These are phyloP conservation scores for Monosporozyma aquatica DNA, from an alignment of 805 yeast species.

Conservation along the genomic window DNA sequence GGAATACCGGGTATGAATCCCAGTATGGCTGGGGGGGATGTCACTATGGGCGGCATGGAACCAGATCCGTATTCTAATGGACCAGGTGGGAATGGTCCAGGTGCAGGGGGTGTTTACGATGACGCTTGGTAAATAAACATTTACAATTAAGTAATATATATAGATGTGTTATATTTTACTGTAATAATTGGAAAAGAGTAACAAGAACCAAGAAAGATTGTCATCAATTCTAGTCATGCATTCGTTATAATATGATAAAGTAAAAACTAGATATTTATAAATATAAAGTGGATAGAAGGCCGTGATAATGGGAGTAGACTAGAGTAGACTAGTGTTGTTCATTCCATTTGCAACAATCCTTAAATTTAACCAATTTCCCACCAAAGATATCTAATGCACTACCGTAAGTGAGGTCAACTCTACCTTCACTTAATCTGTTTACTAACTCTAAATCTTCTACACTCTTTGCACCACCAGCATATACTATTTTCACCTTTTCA, in stretches of 20 bases:
- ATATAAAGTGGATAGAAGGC: too few relatives aligned
- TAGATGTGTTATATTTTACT: conserved; percentile 6
- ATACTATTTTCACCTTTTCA: conserved; percentile 62
- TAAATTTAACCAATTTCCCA: conserved; percentile 67
- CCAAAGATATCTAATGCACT: conserved; percentile 94
- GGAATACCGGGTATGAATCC: conserved; percentile 29
- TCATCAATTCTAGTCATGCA: neutral
- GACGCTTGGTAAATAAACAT: conserved; percentile 24
- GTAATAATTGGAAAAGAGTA: neutral
- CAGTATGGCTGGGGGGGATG: conserved; percentile 29
- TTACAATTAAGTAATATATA: neutral
- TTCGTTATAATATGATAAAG: neutral
- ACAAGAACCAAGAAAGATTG: too few relatives aligned
- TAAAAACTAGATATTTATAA: neutral
- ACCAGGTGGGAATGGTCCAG: neutral
- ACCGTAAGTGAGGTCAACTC: conserved; percentile 88
- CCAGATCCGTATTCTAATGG: conserved; percentile 26
- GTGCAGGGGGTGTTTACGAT: conserved; percentile 16
- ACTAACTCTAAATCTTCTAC: conserved; percentile 63
- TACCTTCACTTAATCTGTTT: conserved; percentile 57
- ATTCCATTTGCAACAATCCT: conserved; percentile 75
- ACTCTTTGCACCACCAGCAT: conserved; percentile 94
- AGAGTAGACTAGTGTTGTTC: conserved; percentile 11
- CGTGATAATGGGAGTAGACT: too few relatives aligned
- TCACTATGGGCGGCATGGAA: conserved; percentile 25